Base-by-base conservation (phyloP, 2,329 filamentous ascomycete species). In the Dactylellina leptospora region DNA sequence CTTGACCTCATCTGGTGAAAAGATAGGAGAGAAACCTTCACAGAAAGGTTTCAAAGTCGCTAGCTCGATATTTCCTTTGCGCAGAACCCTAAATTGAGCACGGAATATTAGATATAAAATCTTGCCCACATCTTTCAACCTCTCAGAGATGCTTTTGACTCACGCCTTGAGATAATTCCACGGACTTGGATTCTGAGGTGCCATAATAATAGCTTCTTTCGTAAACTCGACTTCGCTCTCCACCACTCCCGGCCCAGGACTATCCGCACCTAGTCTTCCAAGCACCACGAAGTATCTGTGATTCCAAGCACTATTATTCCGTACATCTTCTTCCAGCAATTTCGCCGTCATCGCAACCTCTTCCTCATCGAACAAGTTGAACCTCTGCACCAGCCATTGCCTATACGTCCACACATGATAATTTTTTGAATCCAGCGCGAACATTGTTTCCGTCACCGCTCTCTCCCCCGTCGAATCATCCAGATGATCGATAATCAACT, bases 391-490 rank as follows among this genome's bases (percentile, higher is more conserved):
- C 82, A 89, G 79, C 87, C 88, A 84, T 79, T 90, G 80, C 78
- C 86, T 87, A 82, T 97, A 99, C 61, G 89, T 92, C 95, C 95
- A 99, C 50, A 97, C 95, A 79, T 99, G 95, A 80, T 99, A 97
- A 82, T 99, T 99, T 82, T 99, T 99, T 53, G 90, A 87, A 79
- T 99, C 95, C 76, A 90, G 85, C 40, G 84, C 85, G 60, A 99
- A 88, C 86, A 99, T 97, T 48, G 84, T 81, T 69, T 84, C 85
- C 70, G 97, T 85, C 79, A 97, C 97, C 11, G 83, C 84, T 18
- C 85, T 83, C 81, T 99, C 95, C 2, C 86, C 56, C 91, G 84
- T 16, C 79, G 82, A 11, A 86, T 82, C 66, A 83, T 84, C 76
- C 83, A 86, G 82, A 74, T 84, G 79, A 75, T 89, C 85, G 56